Evolutionary conservation across 108 stramenopile genomes (phyloP).

Genomic region (Skeletonema potamos): DNA sequence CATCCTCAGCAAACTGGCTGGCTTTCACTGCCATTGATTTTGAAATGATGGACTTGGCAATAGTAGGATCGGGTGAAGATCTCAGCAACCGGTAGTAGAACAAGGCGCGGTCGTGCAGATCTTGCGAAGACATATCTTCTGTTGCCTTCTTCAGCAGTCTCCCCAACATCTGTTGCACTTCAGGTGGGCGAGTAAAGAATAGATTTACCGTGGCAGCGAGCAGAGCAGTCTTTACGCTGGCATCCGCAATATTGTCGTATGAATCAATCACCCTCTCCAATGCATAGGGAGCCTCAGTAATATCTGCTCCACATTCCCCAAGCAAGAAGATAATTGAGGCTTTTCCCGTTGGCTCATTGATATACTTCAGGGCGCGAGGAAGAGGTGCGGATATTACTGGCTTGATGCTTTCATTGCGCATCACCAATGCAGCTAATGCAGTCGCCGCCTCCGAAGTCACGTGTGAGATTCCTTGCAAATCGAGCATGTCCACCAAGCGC

Average conservation of each 20-base stretch:
- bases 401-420: slow-evolving; percentile 78
- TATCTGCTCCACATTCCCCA: slow-evolving; percentile 94
- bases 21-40: slow-evolving; percentile 52
- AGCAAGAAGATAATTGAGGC: slow-evolving; percentile 93
- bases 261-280: slow-evolving; percentile 91
- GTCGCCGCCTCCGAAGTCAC: slow-evolving; percentile 87
- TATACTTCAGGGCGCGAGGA: slow-evolving; percentile 72
- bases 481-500: slow-evolving; percentile 90
- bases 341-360: slow-evolving; percentile 85
- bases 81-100: slow-evolving; percentile 95
- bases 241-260: slow-evolving; percentile 66
- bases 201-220: slow-evolving; percentile 92
- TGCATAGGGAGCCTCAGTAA: slow-evolving; percentile 96
- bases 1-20: slow-evolving; percentile 85
- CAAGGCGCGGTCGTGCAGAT: slow-evolving; percentile 97
- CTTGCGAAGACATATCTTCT: slow-evolving; percentile 89
- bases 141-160: slow-evolving; percentile 89
- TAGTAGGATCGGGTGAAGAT: slow-evolving; percentile 76
- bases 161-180: slow-evolving; percentile 95
- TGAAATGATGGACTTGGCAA: slow-evolving; percentile 67
- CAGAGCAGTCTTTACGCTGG: slow-evolving; percentile 84
- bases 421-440: slow-evolving; percentile 76
- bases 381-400: slow-evolving; percentile 84
- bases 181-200: slow-evolving; percentile 97
- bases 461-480: slow-evolving; percentile 80